A percentile compares a stretch with the other conserved stretches of the same genome.
Conservation (phyloP, 2,329 filamentous ascomycete genomes). For the Calonectria ilicicola region DNA sequence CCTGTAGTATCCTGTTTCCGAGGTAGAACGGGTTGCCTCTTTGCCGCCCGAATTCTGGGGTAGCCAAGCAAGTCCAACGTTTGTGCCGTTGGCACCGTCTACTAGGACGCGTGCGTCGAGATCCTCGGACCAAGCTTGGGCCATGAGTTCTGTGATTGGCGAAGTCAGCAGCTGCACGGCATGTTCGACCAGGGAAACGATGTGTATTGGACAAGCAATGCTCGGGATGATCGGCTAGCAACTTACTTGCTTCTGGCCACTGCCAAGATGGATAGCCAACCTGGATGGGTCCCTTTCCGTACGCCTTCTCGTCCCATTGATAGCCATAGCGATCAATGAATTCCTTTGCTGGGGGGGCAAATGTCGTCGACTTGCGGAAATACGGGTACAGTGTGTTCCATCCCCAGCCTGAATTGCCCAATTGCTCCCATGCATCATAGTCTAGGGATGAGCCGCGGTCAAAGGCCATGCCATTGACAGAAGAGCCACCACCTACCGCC, state of each 20-base stretch:
- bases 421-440: neutral
- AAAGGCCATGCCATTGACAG: neutral
- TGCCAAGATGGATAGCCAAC: neutral
- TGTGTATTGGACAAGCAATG: neutral
- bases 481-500: neutral
- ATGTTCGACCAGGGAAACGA: neutral
- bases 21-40: neutral
- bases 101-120: neutral
- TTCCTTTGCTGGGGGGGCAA: neutral
- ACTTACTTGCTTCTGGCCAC: neutral
- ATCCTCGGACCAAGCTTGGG: neutral
- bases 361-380: neutral
- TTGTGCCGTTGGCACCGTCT: neutral
- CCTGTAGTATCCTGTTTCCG: neutral
- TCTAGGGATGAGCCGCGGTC: neutral
- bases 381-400: neutral
- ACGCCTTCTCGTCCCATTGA: neutral
- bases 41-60: neutral
- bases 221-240: too few relatives aligned
- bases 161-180: neutral
- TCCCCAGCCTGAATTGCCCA: neutral
- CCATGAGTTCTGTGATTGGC: neutral
- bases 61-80: neutral
- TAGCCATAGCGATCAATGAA: neutral
- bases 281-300: neutral